Base-by-base conservation (phyloP, 208 protist genomes). In the Leishmania martiniquensis region DNA sequence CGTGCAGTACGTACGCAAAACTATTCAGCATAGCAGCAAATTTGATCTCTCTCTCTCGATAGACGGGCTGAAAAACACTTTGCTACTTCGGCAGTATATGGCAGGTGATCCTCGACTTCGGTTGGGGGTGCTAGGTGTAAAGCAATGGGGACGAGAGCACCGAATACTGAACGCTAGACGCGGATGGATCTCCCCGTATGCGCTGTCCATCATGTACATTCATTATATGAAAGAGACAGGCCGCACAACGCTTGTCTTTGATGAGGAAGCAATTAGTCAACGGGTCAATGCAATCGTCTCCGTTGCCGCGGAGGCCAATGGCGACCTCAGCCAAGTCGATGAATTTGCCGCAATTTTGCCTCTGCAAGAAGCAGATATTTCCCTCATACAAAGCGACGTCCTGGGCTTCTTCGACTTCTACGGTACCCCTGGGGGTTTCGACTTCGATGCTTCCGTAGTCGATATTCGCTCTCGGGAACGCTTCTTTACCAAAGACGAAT, bases 111-210 rank as follows among this genome's bases (percentile, higher is more conserved):
- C 90, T 15, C 86, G 87, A 62, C 85, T 97, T 37, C 82, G 88
- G 20, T 52, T 87, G 42, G 90, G 90, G 3, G 76, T 84, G 9
- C 54, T 97, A 6, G 85, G 76, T 37, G 77, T 82, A 17, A 97
- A 97, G 75, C 83, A 87, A 55, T 97, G 93, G 91, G 89, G 93
- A 9, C 68, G 83, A 55, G 78, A 85, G 60, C 76, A 92, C 49
- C 80, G 85, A 59, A 94, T 97, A 60, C 37, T 97, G 25, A 90
- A 94, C 63, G 86, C 91, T 22, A 80, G 91, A n/a, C 34, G 80
- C 37, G 93, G 93, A 0, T 97, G 90, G 91, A 91, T 97, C 72
- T 97, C 93, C 10, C 86, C 93, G 25, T 97, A 97, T 75, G 91
- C 93, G 0, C 78, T 97, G 17, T 90, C 90, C 62, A 92, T 97